These are phyloP conservation scores for Trypanosoma vivax DNA, from an alignment of 208 protist species.

Conservation along the genomic window DNA sequence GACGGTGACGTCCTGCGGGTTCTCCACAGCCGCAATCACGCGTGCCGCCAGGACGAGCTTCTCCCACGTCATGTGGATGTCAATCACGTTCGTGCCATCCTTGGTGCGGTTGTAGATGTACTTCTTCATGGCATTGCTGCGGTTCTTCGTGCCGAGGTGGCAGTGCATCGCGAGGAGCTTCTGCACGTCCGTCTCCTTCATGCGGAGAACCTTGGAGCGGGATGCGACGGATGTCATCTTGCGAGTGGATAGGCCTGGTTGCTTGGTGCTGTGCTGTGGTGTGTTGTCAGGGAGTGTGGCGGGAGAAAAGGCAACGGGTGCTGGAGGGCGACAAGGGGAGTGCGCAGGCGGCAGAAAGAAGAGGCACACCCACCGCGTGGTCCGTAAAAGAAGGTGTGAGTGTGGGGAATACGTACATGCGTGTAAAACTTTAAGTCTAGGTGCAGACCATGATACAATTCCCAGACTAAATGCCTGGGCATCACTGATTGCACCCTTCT, in stretches of 20 bases:
- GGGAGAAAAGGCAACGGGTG: neutral
- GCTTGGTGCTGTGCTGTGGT: neutral
- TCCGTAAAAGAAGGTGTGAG: no score
- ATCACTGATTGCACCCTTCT: no score
- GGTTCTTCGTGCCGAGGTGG: conserved; percentile 95
- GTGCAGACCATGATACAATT: no score
- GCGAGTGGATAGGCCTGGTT: no score
- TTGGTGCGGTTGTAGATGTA: conserved; percentile 92
- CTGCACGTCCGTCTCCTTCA: conserved; percentile 92
- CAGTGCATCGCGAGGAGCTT: conserved; percentile 96
- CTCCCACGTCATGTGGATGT: conserved; percentile 98
- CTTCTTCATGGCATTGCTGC: conserved; percentile 90
- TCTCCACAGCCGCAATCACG: conserved; percentile 98
- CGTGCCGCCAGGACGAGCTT: conserved; percentile 98
- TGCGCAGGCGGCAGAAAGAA: no score
- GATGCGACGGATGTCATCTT: conserved; percentile 70
- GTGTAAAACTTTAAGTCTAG: no score
- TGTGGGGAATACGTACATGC: no score
- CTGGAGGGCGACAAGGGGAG: no score
- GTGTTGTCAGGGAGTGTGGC: neutral
- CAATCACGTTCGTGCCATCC: conserved; percentile 94
- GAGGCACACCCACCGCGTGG: no score
- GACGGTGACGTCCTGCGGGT: conserved; percentile 96
- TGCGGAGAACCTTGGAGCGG: conserved; percentile 55
- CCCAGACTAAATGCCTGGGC: no score